Evolutionary conservation across 208 protist species (phyloP), one percentile per base, ranked within the genome.

Genomic region (Acanthamoeba triangularis): DNA sequence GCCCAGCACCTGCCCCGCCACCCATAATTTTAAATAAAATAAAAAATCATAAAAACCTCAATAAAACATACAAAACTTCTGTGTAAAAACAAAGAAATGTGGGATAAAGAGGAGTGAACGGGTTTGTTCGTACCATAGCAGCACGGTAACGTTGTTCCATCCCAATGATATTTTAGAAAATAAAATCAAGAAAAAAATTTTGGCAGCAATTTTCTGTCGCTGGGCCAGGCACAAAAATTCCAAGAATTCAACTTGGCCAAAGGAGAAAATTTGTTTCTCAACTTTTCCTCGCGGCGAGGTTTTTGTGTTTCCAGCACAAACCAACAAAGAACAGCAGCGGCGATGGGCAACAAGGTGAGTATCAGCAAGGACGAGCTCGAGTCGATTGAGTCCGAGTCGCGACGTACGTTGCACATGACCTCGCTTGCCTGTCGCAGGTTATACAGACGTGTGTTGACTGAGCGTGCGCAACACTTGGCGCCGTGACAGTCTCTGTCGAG

Each of bases 341-440:
- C 0, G 41, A 85, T 85, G 76, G 76, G 76, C 76, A 85, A 85
- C 20, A 85, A 85, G 76, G 76, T 85, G 76, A 85, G 76, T 44
- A 10, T 85, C 76, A 85, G 76, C 76, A 85, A 56, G 25, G 76
- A 85, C 47, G 76, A 85, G n/a, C 13, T 85, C 14, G 76, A 85
- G 76, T 59, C 41, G 10, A 85, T 85, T 35, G 44, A 85, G 20
- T 23, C 52, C 41, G 76, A 85, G 8, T 35, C 76, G 0, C 76
- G 11, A 0, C 47, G 76, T 85, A 85, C 41, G 76, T 41, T 41
- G 37, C 37, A 3, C n/a, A n/a, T n/a, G n/a, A n/a, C n/a, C n/a
- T n/a, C n/a, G n/a, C n/a, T n/a, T 20, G 35, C 2, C 67, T 76
- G 7, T 18, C 8, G 18, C 67, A 33, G 33, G 33, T 76, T 76